Evolutionary conservation across 2,329 filamentous ascomycete species (phyloP).

Genomic region (Trichophyton verrucosum): DNA sequence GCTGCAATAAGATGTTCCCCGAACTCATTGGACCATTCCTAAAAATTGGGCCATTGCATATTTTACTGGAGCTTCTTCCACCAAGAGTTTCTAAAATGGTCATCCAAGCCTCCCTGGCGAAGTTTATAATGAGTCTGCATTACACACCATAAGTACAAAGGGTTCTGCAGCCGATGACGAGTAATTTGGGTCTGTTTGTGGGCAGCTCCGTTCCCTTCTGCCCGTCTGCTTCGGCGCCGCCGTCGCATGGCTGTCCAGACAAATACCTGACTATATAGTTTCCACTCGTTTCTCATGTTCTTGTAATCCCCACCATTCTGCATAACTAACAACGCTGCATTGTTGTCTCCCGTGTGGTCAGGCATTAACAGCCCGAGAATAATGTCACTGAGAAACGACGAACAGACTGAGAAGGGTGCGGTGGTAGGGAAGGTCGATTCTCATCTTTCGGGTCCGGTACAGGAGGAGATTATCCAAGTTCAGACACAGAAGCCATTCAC

Average conservation of each 20-base stretch:
- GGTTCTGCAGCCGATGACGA: not conserved
- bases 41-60: not conserved
- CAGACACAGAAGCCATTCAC: constrained; percentile 3
- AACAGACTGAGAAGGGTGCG: not conserved
- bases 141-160: not conserved
- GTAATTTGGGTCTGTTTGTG: not conserved
- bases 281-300: not conserved
- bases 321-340: not conserved
- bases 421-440: not conserved
- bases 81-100: not conserved
- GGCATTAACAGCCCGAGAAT: not conserved
- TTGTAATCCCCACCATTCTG: not conserved
- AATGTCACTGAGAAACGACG: not conserved
- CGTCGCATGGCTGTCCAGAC: not conserved
- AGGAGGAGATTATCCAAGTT: not conserved
- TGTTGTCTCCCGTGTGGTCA: not conserved
- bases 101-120: not conserved
- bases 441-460: not conserved
- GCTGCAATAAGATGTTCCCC: too few species aligned
- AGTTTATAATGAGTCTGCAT: not conserved
- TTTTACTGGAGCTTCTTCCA: not conserved
- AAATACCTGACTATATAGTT: not conserved
- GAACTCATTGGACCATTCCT: not conserved
- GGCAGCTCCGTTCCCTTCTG: not conserved
- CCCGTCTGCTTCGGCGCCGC: not conserved